A percentile compares a stretch with the other conserved stretches of the same genome.
These are phyloP conservation scores for Xylaria sp. DNA, from an alignment of 2,329 filamentous ascomycete genomes.

Conservation along the genomic window DNA sequence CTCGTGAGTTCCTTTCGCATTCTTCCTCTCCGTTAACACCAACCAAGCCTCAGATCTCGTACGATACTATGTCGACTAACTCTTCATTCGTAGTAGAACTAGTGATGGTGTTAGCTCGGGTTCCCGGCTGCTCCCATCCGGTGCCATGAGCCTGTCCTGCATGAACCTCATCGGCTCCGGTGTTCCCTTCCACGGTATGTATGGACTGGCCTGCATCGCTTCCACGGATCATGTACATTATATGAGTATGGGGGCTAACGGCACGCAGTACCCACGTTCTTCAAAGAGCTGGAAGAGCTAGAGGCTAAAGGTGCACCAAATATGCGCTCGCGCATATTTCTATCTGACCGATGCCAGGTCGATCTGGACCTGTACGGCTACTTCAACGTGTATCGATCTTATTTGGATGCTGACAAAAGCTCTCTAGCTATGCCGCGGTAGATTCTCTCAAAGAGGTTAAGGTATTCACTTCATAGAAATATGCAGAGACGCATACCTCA, in stretches of 20 bases:
- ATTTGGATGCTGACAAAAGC: not conserved
- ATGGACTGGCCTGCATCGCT: not conserved
- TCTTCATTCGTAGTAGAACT: not conserved
- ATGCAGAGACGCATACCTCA: too few relatives aligned
- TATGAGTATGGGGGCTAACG: not conserved
- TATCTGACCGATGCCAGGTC: slow-evolving; percentile 21
- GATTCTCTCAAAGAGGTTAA: slow-evolving; percentile 15
- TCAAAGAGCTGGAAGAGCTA: slow-evolving; percentile 11
- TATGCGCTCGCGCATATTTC: slow-evolving; percentile 11
- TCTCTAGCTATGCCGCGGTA: slow-evolving; percentile 1
- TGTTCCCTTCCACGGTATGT: slow-evolving; percentile 13
- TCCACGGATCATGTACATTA: not conserved
- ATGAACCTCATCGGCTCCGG: slow-evolving; percentile 19
- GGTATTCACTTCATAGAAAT: not conserved
- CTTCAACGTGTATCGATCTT: not conserved
- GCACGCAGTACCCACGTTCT: slow-evolving; percentile 8
- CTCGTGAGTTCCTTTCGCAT: slow-evolving; percentile 1
- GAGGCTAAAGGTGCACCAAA: slow-evolving; percentile 14
- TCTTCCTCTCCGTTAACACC: not conserved
- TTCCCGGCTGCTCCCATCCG: slow-evolving; percentile 17
- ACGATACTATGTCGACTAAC: not conserved
- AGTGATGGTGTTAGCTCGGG: slow-evolving; percentile 8
- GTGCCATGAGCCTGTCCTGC: slow-evolving; percentile 7
- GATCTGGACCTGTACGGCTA: slow-evolving; percentile 17
- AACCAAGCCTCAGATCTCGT: not conserved